Evolutionary conservation across 257 asterid species (phyloP).

Genomic region (Nicotiana noctiflora): DNA sequence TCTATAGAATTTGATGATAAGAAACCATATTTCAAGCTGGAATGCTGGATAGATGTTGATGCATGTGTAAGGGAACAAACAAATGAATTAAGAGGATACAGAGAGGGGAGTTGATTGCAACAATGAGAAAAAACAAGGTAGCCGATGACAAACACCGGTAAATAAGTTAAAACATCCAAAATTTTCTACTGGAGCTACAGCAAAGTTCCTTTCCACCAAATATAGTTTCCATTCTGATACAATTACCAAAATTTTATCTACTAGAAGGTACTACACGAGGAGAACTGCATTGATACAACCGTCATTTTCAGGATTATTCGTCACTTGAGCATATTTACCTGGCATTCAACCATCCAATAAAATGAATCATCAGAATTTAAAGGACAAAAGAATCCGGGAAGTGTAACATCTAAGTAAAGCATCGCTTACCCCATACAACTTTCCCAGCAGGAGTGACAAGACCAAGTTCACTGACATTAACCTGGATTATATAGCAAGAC

Average conservation of each 20-base stretch:
- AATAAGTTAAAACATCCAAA: too few species aligned
- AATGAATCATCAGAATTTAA: not conserved
- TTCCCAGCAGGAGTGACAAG: conserved; percentile 97
- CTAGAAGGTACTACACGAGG: conserved; percentile 44
- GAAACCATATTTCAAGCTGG: too few species aligned
- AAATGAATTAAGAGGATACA: too few species aligned
- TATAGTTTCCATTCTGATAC: too few species aligned
- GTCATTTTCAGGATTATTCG: conserved; percentile 94
- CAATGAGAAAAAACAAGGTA: too few species aligned
- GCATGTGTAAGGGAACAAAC: too few species aligned
- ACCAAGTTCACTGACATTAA: conserved; percentile 88
- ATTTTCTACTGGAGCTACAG: too few species aligned
- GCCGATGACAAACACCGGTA: too few species aligned
- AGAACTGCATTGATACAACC: conserved; percentile 92
- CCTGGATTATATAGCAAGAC: conserved; percentile 37
- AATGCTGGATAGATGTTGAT: too few species aligned
- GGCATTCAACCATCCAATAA: conserved; percentile 20
- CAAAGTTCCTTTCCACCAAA: too few species aligned
- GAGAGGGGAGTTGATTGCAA: too few species aligned
- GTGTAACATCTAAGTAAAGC: not conserved
- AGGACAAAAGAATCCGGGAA: not conserved
- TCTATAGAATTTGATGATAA: too few species aligned
- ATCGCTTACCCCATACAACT: conserved; percentile 85
- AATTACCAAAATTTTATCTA: not conserved
- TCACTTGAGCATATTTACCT: conserved; percentile 96